Conservation (phyloP, 169 alveolate species). For the Neospora caninum region DNA sequence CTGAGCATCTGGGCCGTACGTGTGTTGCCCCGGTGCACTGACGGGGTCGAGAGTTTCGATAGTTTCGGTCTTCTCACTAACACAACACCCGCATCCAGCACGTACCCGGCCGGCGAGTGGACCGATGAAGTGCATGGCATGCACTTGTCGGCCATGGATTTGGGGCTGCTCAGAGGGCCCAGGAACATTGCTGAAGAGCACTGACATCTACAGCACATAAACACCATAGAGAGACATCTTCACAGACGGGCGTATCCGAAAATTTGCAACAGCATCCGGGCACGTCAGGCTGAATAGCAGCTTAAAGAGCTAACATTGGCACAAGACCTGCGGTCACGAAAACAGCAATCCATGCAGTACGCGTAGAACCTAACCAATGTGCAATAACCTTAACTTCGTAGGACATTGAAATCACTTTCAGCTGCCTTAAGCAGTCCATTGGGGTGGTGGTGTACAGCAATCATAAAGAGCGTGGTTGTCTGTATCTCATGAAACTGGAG, state of each 20-base stretch:
- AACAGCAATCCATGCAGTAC: too few relatives aligned
- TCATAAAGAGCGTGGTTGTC: too few relatives aligned
- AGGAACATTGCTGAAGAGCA: conserved; percentile 63
- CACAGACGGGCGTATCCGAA: too few relatives aligned
- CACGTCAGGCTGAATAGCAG: not conserved
- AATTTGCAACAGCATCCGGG: too few relatives aligned
- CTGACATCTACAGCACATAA: conserved; percentile 38
- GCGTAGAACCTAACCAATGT: too few relatives aligned
- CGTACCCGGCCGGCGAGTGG: conserved; percentile 55
- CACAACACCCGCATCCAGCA: not conserved
- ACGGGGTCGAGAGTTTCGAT: too few relatives aligned
- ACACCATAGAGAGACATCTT: not conserved
- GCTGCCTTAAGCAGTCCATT: not conserved
- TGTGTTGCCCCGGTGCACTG: too few relatives aligned
- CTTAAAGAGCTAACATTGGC: not conserved
- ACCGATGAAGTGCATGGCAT: conserved; percentile 53
- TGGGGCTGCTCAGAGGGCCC: conserved; percentile 65
- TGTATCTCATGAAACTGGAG: too few relatives aligned
- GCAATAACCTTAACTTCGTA: too few relatives aligned
- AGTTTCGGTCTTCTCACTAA: too few relatives aligned
- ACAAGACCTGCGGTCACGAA: not conserved
- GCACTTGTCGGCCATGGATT: conserved; percentile 56
- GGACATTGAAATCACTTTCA: not conserved
- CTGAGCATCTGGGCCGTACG: too few relatives aligned
- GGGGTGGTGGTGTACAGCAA: not conserved